A percentile compares a stretch with the other conserved stretches of the same genome.
These are phyloP conservation scores for Sophora flavescens DNA, from an alignment of 306 rosid genomes.

Conservation along the genomic window DNA sequence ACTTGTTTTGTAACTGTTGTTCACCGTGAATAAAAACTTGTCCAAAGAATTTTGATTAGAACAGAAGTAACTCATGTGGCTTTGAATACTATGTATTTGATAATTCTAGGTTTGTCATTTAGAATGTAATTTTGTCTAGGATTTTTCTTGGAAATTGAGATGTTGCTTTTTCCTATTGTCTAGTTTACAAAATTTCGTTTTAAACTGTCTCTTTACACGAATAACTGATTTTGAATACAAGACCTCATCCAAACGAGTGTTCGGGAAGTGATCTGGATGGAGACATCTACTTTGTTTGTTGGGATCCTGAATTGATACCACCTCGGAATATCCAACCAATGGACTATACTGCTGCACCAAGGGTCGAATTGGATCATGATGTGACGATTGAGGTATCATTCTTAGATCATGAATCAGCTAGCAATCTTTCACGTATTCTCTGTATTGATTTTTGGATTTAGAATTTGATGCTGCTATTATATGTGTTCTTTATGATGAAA, in stretches of 20 bases:
- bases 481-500: too few relatives aligned
- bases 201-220: neutral
- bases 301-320: constrained; percentile 81
- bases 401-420: neutral
- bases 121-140: neutral
- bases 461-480: too few relatives aligned
- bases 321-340: constrained; percentile 50
- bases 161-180: too few relatives aligned
- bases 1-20: neutral
- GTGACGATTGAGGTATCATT: constrained; percentile 3
- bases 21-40: neutral
- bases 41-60: neutral
- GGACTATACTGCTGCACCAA: constrained; percentile 67
- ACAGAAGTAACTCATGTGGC: neutral
- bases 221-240: constrained; percentile 18
- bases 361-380: constrained; percentile 57
- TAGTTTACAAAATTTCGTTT: neutral
- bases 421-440: too few relatives aligned
- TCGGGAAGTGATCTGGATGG: constrained; percentile 93
- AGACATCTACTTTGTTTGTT: constrained; percentile 73
- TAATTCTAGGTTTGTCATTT: neutral
- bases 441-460: too few relatives aligned
- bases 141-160: constrained; percentile 11
- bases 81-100: neutral
- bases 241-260: constrained; percentile 93